Percentiles rank a stretch among this genome's conserved stretches.
These are phyloP conservation scores for Gonapodya sp. DNA, from an alignment of 192 early-diverging fungal genomes.

Conservation along the genomic window DNA sequence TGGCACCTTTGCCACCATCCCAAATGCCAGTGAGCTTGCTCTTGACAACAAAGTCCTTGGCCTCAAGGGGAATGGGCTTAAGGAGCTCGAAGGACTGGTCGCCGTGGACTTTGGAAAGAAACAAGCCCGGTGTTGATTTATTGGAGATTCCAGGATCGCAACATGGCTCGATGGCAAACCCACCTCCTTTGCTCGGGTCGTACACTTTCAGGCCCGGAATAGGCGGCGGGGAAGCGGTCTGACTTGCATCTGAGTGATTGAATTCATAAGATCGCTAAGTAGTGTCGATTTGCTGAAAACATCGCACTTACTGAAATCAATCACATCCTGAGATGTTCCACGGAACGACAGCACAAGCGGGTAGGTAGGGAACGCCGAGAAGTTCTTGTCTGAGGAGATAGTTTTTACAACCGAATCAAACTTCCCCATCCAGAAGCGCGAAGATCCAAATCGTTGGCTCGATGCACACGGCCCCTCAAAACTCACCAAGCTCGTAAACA, in stretches of 20 bases:
- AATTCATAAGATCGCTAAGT: no score
- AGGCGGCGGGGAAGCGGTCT: not conserved
- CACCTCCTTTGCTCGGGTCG: slow-evolving; percentile 1
- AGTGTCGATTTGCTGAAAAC: no score
- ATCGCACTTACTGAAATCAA: not conserved
- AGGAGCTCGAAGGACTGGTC: slow-evolving; percentile 59
- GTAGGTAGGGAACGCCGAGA: slow-evolving; percentile 66
- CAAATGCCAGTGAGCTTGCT: slow-evolving; percentile 54
- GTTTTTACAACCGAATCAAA: no score
- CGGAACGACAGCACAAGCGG: slow-evolving; percentile 48
- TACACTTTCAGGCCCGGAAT: not conserved
- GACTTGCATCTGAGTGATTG: not conserved
- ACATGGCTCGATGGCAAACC: not conserved
- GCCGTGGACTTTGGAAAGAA: slow-evolving; percentile 36
- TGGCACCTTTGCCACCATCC: slow-evolving; percentile 66
- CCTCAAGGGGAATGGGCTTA: slow-evolving; percentile 36
- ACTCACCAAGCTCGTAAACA: slow-evolving; percentile 46
- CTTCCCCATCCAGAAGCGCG: not conserved
- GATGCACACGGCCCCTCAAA: no score
- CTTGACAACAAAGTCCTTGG: slow-evolving; percentile 48
- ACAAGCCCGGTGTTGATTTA: no score
- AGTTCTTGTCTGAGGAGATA: slow-evolving; percentile 33
- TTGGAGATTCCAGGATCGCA: not conserved
- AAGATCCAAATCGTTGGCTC: not conserved
- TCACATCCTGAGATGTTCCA: not conserved